These are phyloP conservation scores for Dalbergia oliveri DNA, from an alignment of 306 rosid genomes.

Conservation along the genomic window DNA sequence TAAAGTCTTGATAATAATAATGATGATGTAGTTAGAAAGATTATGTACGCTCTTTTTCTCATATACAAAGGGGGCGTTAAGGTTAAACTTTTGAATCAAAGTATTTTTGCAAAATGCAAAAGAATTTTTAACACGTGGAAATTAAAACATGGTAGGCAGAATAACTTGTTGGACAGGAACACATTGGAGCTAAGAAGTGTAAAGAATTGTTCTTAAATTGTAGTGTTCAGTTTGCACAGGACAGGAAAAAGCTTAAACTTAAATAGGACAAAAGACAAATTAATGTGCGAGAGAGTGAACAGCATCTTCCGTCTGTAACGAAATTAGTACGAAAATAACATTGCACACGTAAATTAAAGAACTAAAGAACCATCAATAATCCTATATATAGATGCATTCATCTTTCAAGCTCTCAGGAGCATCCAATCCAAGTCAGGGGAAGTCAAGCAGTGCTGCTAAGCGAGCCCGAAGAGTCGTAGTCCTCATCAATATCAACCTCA, in stretches of 20 bases:
- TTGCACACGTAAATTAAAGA: slow-evolving; percentile 8
- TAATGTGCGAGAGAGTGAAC: background rate
- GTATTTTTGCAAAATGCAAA: too few relatives aligned
- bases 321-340: background rate
- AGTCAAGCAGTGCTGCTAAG: background rate
- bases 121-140: background rate
- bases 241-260: background rate
- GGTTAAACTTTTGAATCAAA: too few relatives aligned
- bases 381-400: background rate
- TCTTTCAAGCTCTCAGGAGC: background rate
- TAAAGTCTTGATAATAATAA: too few relatives aligned
- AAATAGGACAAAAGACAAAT: background rate
- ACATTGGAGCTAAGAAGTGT: too few relatives aligned
- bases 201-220: slow-evolving; percentile 7
- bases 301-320: background rate
- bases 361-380: background rate
- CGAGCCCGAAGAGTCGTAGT: background rate
- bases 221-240: background rate
- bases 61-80: too few relatives aligned
- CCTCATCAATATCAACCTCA: background rate
- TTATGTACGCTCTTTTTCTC: too few relatives aligned
- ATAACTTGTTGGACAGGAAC: background rate
- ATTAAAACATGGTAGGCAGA: background rate
- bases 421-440: background rate
- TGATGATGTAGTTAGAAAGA: too few relatives aligned